Conservation (phyloP, 805 yeast genomes). For the Candida sphagnicola region DNA sequence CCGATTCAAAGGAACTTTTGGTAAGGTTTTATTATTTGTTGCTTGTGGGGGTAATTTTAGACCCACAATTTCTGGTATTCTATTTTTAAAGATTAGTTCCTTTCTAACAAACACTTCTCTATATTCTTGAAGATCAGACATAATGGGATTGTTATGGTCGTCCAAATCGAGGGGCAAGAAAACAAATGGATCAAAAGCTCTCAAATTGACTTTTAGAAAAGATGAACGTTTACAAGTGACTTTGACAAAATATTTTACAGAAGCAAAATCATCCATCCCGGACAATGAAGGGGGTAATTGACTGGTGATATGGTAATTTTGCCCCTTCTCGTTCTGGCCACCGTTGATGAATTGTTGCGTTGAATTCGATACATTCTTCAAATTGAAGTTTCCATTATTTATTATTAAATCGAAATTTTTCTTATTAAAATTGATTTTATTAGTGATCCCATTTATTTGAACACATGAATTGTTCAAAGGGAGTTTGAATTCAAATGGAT, state of each 20-base stretch:
- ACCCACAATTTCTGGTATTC: constrained; percentile 44
- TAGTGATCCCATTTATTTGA: constrained; percentile 30
- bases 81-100: constrained; percentile 32
- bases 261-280: constrained; percentile 31
- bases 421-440: constrained; percentile 27
- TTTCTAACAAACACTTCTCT: constrained; percentile 44
- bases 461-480: constrained; percentile 42
- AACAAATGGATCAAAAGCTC: constrained; percentile 47
- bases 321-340: neutral
- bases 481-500: constrained; percentile 45
- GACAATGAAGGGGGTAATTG: constrained; percentile 34
- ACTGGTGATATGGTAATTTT: constrained; percentile 20
- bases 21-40: constrained; percentile 15
- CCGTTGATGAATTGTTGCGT: neutral
- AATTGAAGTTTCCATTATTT: constrained; percentile 29
- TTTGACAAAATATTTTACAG: constrained; percentile 52
- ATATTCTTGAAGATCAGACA: constrained; percentile 24
- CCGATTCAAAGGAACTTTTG: constrained; percentile 14
- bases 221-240: constrained; percentile 56
- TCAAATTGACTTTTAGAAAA: constrained; percentile 42
- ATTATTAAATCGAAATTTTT: constrained; percentile 24
- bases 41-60: constrained; percentile 20
- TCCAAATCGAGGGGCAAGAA: constrained; percentile 49
- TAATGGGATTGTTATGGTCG: constrained; percentile 15
- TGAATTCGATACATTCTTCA: constrained; percentile 11